Base-by-base conservation (phyloP, 2,329 filamentous ascomycete genomes). In the Lachnellula cervina region DNA sequence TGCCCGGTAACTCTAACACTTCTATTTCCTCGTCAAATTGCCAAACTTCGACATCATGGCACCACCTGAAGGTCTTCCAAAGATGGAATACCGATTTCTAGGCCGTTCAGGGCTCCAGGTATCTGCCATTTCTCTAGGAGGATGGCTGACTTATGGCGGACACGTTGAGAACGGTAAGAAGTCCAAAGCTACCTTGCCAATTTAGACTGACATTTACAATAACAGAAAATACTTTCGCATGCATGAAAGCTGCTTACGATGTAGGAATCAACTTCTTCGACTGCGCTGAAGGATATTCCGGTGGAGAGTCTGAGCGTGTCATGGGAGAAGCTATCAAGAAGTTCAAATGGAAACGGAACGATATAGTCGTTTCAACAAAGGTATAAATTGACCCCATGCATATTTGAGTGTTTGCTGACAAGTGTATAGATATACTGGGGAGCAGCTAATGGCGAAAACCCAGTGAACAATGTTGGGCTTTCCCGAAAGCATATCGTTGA, bases 111-210 rank as follows among this genome's bases (percentile, higher is more conserved):
- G 88, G 52, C 78, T 91, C 17, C 83, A 90, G 69, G 86, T 91
- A 35, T 90, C 87, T 28, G 80, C 83, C 46, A 86, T 91, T 59
- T 86, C 84, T 2, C 76, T 91, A 2, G 88, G 84, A 56, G 82
- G 84, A 62, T 86, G 84, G 85, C 76, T 91, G 51, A 90, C 88
- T 0, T 90, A 89, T 62, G 88, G 88, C 52, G 87, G 86, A 17
- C 84, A 89, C 63, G 83, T 89, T 32, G 83, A 85, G 54, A 80
- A 83, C 67, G 82, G 84, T 84, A 73, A 19, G 50, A 17, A 38
- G 43, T 17, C 28, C 28, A 32, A 28, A 32, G 28, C 28, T 13
- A 32, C 9, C 34, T 35, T n/a, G 19, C 17, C 5, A 42, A 11
- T 28, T 42, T 40, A 28, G 38, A 19, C 28, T 37, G 8, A 37